Evolutionary conservation across 2,329 filamentous ascomycete genomes (phyloP), one percentile per base, ranked within the genome.

Genomic region (Paecilomyces dactylethromorphus): DNA sequence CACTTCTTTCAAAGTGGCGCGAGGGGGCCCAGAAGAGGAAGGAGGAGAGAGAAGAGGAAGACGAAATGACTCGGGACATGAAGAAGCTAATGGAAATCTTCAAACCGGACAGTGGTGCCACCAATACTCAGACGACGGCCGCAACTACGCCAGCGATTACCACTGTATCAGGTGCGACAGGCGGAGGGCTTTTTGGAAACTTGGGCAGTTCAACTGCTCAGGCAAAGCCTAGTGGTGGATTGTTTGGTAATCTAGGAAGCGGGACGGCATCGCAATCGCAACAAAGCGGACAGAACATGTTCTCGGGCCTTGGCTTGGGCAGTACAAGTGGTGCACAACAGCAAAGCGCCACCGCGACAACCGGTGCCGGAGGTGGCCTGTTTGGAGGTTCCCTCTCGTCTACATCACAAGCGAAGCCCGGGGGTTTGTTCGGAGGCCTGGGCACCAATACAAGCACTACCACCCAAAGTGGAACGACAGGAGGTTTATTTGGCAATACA

Each of bases 201-300:
- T 54, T 63, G 6, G 64, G 66, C 15, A 60, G 51, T 53, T 65
- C 68, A 21, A 60, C 66, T 18, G n/a, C 69, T 45, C 71, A 72
- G 56, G 52, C 67, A 8, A 74, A 74, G 33, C 71, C 72, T 5
- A 64, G 66, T 12, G 69, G 68, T 12, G 60, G 72, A 35, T 60
- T 75, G 18, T 75, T 75, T 56, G 70, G 69, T 55, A 66, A 66
- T 52, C 35, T 63, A 10, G 59, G 64, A 3, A 45, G 65, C 26
- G 64, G 63, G 22, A 69, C 59, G 53, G 68, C 67, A 56, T 21
- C 39, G 39, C 68, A 70, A 45, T 66, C 68, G 56, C 53, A 67
- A 49, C 68, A 67, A 58, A 66, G 70, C 24, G 70, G 71, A 24
- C 66, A 69, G 32, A 70, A 61, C 60, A 66, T 74, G 68, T 74